Percentiles rank a stretch among this genome's conserved stretches.
Conservation (phyloP, 2,329 filamentous ascomycete genomes). For the Curvularia spicifera region DNA sequence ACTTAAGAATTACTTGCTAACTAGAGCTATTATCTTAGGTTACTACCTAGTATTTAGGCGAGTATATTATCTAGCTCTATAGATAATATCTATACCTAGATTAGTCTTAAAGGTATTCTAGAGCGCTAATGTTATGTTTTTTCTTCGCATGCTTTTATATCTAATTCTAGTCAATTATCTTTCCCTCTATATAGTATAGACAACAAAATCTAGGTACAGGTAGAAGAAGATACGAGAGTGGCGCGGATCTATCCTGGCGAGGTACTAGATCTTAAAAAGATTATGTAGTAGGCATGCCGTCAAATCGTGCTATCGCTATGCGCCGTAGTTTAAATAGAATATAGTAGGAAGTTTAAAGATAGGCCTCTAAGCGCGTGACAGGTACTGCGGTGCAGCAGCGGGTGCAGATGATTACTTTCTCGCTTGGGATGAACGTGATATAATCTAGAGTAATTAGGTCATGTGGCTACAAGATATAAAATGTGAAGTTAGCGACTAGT, state of each 20-base stretch:
- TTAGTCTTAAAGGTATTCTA: conserved; percentile 10
- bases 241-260: conserved; percentile 4
- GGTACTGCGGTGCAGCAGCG: conserved; percentile 9
- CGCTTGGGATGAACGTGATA: conserved; percentile 13
- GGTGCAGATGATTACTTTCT: conserved; percentile 15
- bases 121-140: conserved; percentile 15
- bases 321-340: not conserved
- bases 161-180: conserved; percentile 13
- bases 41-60: conserved; percentile 15
- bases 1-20: not conserved
- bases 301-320: not conserved
- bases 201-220: not conserved
- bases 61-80: conserved; percentile 20
- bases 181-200: not conserved
- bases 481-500: not conserved
- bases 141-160: not conserved
- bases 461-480: conserved; percentile 5
- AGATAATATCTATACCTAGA: conserved; percentile 13
- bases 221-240: conserved; percentile 11
- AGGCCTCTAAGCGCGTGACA: not conserved
- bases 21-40: conserved; percentile 2
- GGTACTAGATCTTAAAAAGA: conserved; percentile 10
- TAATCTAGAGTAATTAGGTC: conserved; percentile 16
- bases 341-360: not conserved
- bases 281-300: conserved; percentile 8